Evolutionary conservation across 78 protist genomes (phyloP).

Genomic region (Dictyostelium capitatum): DNA sequence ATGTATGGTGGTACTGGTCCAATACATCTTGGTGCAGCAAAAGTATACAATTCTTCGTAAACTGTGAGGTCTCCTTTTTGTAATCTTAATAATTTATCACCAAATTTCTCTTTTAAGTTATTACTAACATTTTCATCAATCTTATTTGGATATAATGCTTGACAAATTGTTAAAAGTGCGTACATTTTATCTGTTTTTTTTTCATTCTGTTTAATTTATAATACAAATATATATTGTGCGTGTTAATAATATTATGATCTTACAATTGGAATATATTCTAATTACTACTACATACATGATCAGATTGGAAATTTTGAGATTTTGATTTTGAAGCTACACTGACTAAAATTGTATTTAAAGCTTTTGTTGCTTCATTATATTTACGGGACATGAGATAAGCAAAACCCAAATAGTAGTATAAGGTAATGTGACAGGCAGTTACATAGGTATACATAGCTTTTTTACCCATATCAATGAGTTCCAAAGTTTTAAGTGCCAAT

Average conservation of each 20-base stretch:
- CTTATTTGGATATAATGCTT: conserved; percentile 90
- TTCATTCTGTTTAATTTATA: conserved; percentile 55
- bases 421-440: conserved; percentile 89
- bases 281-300: conserved; percentile 43
- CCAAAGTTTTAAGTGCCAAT: conserved; percentile 81
- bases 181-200: conserved; percentile 95
- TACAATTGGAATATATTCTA: neutral
- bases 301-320: conserved; percentile 68
- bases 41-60: conserved; percentile 84
- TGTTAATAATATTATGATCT: neutral
- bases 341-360: conserved; percentile 74
- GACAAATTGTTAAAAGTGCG: conserved; percentile 88
- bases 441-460: conserved; percentile 83
- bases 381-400: conserved; percentile 91
- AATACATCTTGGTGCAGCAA: conserved; percentile 90
- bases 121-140: conserved; percentile 87
- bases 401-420: conserved; percentile 91
- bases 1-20: conserved; percentile 76
- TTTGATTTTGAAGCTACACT: conserved; percentile 66
- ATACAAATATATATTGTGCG: too few relatives aligned
- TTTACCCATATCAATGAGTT: conserved; percentile 83
- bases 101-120: conserved; percentile 86
- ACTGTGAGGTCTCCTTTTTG: conserved; percentile 80
- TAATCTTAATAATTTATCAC: conserved; percentile 85
- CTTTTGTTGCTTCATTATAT: conserved; percentile 89